phyloP scores from a whole-genome alignment of 1,284 basidiomycete genomes.

The Exobasidium cylindrosporum region DNA sequence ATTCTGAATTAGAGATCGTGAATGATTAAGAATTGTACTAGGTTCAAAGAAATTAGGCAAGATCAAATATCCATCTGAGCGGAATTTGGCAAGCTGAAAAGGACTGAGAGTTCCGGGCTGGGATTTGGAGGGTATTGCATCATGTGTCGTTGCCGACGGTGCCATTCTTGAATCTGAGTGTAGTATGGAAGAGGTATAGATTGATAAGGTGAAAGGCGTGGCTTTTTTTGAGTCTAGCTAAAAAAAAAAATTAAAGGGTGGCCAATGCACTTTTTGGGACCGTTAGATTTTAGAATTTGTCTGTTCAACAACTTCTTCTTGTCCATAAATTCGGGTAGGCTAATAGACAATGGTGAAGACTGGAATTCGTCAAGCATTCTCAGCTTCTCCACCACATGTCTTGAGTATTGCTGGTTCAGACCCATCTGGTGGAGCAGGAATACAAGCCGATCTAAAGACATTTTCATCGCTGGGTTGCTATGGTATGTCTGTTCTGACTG shows the following conservation, averaged over 20 bases:
- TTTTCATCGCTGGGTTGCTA: conserved; percentile 73
- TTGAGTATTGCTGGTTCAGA: conserved; percentile 83
- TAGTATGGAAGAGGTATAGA: no score
- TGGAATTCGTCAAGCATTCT: neutral
- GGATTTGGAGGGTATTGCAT: neutral
- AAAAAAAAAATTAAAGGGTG: no score
- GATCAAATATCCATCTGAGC: conserved; percentile 67
- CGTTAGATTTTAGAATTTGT: no score
- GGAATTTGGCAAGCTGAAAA: conserved; percentile 33
- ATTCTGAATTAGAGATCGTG: conserved; percentile 70
- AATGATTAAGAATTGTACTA: conserved; percentile 63
- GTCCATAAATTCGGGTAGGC: no score
- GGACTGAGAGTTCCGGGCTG: conserved; percentile 21
- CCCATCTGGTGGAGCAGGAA: conserved; percentile 82
- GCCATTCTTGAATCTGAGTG: no score
- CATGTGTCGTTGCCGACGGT: neutral
- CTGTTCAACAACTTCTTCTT: no score
- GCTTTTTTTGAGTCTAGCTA: no score
- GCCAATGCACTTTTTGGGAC: no score
- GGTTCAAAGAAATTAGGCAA: conserved; percentile 73
- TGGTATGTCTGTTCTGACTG: conserved; percentile 82
- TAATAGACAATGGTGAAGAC: no score
- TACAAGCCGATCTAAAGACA: conserved; percentile 77
- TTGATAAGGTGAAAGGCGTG: no score
- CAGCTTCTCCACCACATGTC: conserved; percentile 55